Percentiles rank a stretch among this genome's conserved stretches.
Conservation (phyloP, 768 basidiomycete species). For the Crassisporium funariophilum region DNA sequence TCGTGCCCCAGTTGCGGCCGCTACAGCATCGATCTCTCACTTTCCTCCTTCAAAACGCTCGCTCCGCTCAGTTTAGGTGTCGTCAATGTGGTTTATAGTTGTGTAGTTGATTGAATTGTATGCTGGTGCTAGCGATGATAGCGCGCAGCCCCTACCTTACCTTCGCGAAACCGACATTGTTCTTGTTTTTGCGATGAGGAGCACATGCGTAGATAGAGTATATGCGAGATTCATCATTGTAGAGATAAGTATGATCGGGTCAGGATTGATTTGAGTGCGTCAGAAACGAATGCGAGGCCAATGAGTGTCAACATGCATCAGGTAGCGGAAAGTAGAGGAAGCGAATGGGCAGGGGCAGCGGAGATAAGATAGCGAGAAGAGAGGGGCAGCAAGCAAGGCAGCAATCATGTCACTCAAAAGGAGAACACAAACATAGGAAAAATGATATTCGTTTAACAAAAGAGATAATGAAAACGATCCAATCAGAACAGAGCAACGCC, state of each 20-base stretch:
- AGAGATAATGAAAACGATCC: slow-evolving; percentile 1
- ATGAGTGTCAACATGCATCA: slow-evolving; percentile 23
- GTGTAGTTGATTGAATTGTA: no score
- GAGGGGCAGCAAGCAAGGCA: slow-evolving; percentile 5
- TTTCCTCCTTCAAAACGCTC: slow-evolving; percentile 27
- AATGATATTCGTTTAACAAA: slow-evolving; percentile 7
- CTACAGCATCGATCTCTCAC: slow-evolving; percentile 30
- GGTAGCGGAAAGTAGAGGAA: no score
- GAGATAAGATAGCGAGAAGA: no score
- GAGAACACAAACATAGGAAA: slow-evolving; percentile 1
- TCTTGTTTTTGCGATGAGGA: no score
- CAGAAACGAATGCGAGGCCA: slow-evolving; percentile 16
- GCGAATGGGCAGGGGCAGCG: no score
- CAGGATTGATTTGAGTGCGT: slow-evolving; percentile 14
- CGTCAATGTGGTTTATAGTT: slow-evolving; percentile 27
- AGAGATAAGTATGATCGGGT: slow-evolving; percentile 15
- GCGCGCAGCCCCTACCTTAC: no score
- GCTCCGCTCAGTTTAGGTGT: slow-evolving; percentile 26
- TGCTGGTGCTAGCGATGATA: no score
- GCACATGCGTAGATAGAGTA: neutral
- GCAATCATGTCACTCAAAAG: slow-evolving; percentile 5
- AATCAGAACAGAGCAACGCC: slow-evolving; percentile 1
- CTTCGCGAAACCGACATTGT: no score
- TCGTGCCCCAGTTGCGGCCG: slow-evolving; percentile 30
- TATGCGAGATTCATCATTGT: slow-evolving; percentile 2